These are phyloP conservation scores for Botrytis pseudocinerea DNA, from an alignment of 2,329 filamentous ascomycete species.

Conservation along the genomic window DNA sequence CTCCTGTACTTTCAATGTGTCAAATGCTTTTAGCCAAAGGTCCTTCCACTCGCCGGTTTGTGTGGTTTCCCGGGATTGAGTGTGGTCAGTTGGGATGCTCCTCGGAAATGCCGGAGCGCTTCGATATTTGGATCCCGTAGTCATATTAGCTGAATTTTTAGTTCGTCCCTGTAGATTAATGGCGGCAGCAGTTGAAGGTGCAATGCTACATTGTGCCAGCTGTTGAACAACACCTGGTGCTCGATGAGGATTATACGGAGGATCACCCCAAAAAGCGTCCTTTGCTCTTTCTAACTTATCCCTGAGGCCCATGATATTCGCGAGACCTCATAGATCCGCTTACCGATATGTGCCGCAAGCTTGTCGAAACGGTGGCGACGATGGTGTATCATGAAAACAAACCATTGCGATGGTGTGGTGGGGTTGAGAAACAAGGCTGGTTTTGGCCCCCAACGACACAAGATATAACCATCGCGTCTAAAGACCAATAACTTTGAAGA, in stretches of 20 bases:
- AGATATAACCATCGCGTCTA: neutral
- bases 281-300: neutral
- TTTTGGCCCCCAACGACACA: neutral
- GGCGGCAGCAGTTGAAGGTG: neutral
- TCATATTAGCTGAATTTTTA: fast-evolving
- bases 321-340: neutral
- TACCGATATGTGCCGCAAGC: neutral
- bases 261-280: neutral
- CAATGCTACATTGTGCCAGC: neutral
- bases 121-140: neutral
- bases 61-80: fast-evolving
- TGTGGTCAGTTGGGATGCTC: neutral
- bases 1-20: neutral
- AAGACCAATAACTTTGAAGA: neutral
- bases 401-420: neutral
- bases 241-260: neutral
- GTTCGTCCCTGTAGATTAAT: fast-evolving
- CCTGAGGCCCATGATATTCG: neutral
- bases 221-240: neutral
- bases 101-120: fast-evolving
- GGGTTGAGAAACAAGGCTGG: neutral
- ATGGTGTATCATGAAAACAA: neutral
- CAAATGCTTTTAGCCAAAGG: neutral
- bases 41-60: neutral
- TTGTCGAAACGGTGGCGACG: neutral